Conservation (phyloP, 2,329 filamentous ascomycete genomes). For the Zasmidium citrigriseum region DNA sequence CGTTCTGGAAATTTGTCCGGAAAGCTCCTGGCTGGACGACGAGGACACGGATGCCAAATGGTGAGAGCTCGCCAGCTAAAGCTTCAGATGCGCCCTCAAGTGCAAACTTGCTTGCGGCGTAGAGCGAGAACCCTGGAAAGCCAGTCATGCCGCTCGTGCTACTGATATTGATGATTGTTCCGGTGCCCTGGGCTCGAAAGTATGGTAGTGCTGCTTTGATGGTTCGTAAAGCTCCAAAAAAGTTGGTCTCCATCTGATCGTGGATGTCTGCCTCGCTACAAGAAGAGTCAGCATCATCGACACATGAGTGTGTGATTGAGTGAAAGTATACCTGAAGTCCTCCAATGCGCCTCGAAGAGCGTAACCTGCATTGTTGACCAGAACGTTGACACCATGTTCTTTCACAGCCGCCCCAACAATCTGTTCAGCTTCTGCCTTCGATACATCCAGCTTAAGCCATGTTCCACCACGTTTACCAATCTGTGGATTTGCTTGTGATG, state of each 20-base stretch:
- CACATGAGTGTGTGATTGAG: no score
- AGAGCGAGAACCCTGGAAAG: not conserved
- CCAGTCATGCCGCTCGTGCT: not conserved
- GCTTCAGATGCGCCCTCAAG: not conserved
- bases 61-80: not conserved
- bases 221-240: not conserved
- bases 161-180: not conserved
- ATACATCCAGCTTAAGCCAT: constrained; percentile 11
- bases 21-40: not conserved
- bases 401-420: not conserved
- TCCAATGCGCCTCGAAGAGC: not conserved
- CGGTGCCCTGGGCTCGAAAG: not conserved
- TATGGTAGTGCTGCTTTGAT: not conserved
- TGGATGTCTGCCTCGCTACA: not conserved
- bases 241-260: not conserved
- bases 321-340: not conserved
- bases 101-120: not conserved
- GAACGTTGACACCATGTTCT: constrained; percentile 11
- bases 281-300: no score
- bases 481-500: constrained; percentile 2
- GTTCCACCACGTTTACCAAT: not conserved
- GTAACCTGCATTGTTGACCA: constrained; percentile 16
- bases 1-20: not conserved
- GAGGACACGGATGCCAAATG: not conserved
- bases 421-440: not conserved